These are phyloP conservation scores for Colletotrichum sojae DNA, from an alignment of 2,329 filamentous ascomycete species.

Conservation along the genomic window DNA sequence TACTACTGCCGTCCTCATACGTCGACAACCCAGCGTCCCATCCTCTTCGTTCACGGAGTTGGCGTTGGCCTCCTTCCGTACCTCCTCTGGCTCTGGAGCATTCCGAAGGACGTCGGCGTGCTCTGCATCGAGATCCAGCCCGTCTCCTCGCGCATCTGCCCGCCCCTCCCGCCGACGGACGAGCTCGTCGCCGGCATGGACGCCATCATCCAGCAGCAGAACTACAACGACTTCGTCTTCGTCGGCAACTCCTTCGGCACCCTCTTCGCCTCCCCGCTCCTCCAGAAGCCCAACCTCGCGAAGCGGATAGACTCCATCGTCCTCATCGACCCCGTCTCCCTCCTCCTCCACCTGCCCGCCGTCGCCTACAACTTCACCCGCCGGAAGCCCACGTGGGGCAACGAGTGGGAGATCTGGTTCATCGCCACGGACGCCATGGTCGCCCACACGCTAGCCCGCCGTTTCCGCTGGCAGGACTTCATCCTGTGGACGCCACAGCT, in stretches of 20 bases:
- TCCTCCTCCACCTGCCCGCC: constrained; percentile 77
- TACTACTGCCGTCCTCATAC: constrained; percentile 79
- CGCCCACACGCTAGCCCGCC: constrained; percentile 72
- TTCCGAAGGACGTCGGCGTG: constrained; percentile 67
- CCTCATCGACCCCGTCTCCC: constrained; percentile 74
- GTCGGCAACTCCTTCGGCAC: constrained; percentile 77
- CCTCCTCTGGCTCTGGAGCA: constrained; percentile 68
- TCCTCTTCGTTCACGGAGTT: constrained; percentile 80
- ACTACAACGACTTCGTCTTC: constrained; percentile 71
- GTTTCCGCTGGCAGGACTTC: constrained; percentile 81
- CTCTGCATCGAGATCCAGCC: constrained; percentile 77
- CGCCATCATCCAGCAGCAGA: constrained; percentile 70
- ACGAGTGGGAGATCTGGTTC: constrained; percentile 79
- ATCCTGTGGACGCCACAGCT: constrained; percentile 80
- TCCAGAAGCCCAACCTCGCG: constrained; percentile 53
- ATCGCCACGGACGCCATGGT: constrained; percentile 79
- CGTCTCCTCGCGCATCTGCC: constrained; percentile 74
- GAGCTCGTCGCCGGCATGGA: constrained; percentile 42
- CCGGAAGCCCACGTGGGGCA: constrained; percentile 66
- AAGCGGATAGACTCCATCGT: constrained; percentile 65
- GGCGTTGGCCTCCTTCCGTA: constrained; percentile 78
- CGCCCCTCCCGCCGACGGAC: constrained; percentile 47
- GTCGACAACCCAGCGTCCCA: constrained; percentile 67
- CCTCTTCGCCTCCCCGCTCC: constrained; percentile 65
- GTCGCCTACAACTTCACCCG: constrained; percentile 81